These are phyloP conservation scores for Spergularia marina DNA, from an alignment of 148 eudicot species.

Conservation along the genomic window DNA sequence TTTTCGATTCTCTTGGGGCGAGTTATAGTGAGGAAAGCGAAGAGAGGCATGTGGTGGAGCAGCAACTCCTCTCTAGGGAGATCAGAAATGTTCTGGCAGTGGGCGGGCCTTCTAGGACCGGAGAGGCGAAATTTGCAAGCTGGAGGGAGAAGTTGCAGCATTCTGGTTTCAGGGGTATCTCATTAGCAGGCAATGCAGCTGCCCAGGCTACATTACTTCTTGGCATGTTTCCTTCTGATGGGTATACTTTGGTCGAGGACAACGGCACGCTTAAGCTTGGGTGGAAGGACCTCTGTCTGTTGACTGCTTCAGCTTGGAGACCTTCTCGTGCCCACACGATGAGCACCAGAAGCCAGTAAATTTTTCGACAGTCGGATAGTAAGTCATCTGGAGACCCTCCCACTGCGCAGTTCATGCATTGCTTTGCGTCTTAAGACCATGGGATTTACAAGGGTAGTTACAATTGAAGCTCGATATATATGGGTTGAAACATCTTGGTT, in stretches of 20 bases:
- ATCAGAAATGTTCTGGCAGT: conserved; percentile 77
- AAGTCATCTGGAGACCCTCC: too few relatives aligned
- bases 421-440: not conserved
- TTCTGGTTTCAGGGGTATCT: conserved; percentile 70
- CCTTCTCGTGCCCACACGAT: conserved; percentile 44
- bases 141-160: conserved; percentile 93
- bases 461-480: too few relatives aligned
- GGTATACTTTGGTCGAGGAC: conserved; percentile 90
- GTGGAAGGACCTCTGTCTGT: conserved; percentile 93
- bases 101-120: conserved; percentile 76
- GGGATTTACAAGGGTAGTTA: not conserved
- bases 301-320: conserved; percentile 96
- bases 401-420: too few relatives aligned
- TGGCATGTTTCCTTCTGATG: conserved; percentile 95
- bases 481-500: not conserved
- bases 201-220: conserved; percentile 89
- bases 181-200: conserved; percentile 88
- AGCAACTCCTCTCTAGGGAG: conserved; percentile 81
- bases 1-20: conserved; percentile 90
- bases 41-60: conserved; percentile 90
- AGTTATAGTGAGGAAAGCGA: conserved; percentile 93
- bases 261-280: conserved; percentile 91
- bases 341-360: conserved; percentile 36
- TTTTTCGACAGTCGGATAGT: not conserved
- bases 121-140: conserved; percentile 66